Evolutionary conservation across 2,329 filamentous ascomycete genomes (phyloP), one percentile per base, ranked within the genome.

Genomic region (Thielaviopsis populi): DNA sequence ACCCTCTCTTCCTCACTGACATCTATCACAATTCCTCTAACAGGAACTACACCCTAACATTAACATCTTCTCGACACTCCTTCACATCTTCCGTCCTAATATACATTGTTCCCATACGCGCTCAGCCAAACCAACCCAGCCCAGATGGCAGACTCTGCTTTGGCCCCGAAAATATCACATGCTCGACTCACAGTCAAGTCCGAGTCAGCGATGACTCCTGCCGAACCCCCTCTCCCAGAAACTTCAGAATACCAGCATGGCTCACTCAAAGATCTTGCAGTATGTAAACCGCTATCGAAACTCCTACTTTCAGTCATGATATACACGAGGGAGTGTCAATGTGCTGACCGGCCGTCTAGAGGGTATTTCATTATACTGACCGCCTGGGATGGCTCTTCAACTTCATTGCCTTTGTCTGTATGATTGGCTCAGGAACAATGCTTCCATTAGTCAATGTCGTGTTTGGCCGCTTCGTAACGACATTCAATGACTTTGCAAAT

Each of bases 361-460:
- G 74, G 11, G 70, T 75, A 63, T 75, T 75, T 59, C 68, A 67
- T 10, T 77, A 77, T 69, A 75, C 74, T 58, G 73, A 77, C 64
- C 64, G 66, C 5, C 17, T 68, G 3, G 74, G 75, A 63, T 77
- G 75, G 73, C 46, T 69, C 19, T 67, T 75, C 58, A 76, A 76
- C 61, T 59, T 53, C 22, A 62, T 74, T 19, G 73, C 75, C 24
- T 67, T 74, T 17, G 10, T 74, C 19, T 73, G 70, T 66, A 74
- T 75, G 71, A 68, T 77, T 19, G 73, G 69, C 7, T 68, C 74
- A 0, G 75, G 75, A 54, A 71, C 71, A 1, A 68, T 72, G 11
- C 68, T 81, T 6, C 81, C 81, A 0, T 68, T 83, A 41, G 83
- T 85, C 80, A 81, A 83, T 43, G 73, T 85, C 46, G 74, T 84